Conservation (phyloP, 176 grass and related monocot genomes). For the Oryza nivara region DNA sequence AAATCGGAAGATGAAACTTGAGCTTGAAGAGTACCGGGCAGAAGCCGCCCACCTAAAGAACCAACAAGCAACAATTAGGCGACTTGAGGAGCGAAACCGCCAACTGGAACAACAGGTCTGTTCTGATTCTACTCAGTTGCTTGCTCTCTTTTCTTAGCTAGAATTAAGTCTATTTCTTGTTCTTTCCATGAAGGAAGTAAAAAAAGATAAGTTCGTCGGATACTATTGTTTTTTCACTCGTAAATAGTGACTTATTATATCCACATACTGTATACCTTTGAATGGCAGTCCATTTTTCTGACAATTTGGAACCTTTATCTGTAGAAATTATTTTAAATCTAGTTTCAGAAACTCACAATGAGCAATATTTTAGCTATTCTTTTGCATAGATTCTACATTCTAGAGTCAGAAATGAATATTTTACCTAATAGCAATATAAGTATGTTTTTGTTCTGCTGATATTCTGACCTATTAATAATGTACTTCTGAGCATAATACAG, state of each 20-base stretch:
- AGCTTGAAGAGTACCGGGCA: conserved; percentile 91
- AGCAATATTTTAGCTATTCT: conserved; percentile 9
- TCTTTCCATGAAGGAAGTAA: background rate
- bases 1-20: conserved; percentile 99
- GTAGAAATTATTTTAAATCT: background rate
- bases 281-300: conserved; percentile 2
- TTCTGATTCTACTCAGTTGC: conserved; percentile 13
- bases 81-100: conserved; percentile 96
- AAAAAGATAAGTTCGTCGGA: background rate
- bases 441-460: background rate
- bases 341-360: conserved; percentile 13
- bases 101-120: conserved; percentile 97
- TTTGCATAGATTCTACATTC: conserved; percentile 11
- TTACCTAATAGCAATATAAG: background rate
- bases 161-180: background rate
- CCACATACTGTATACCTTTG: conserved; percentile 5
- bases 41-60: conserved; percentile 97
- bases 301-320: background rate
- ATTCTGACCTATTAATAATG: conserved; percentile 13
- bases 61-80: conserved; percentile 95
- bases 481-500: no score
- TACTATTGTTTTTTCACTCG: background rate
- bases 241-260: conserved; percentile 14
- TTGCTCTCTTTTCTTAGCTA: background rate
- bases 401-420: background rate